Base-by-base conservation (phyloP, 495 filamentous ascomycete species). In the Podospora comata region DNA sequence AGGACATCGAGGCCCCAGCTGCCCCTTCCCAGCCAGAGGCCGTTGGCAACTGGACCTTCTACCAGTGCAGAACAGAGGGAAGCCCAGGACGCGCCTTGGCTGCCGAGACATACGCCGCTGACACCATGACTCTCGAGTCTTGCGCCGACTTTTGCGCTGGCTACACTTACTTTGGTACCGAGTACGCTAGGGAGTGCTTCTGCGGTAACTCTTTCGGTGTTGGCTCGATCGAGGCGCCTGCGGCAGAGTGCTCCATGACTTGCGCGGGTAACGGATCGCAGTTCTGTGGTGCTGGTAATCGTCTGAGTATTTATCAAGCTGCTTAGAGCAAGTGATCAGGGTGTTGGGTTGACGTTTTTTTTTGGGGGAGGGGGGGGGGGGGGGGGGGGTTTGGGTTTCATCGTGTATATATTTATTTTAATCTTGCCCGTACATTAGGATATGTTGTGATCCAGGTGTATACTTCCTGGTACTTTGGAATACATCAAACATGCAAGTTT, bases 221-320 rank as follows among this genome's bases (percentile, higher is more conserved):
- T 7, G 76, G 77, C 4, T 73, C 77, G 9, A 68, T 63, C 27
- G 60, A 67, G 64, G 71, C 68, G 0, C 13, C 69, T 19, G 65
- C 61, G 13, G 57, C 32, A 3, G 78, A 83, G n/a, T 83, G 81
- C 68, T 70, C 53, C 32, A 79, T 81, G 74, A 39, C 70, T 15
- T 83, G 81, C 61, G 74, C 70, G 15, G 82, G 81, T 7, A 73
- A 82, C 54, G 66, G 54, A 19, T 67, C 4, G 9, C 68, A 80
- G 73, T 73, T 72, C 26, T 84, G 82, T 48, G 82, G 82, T n/a
- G 78, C 71, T 2, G 77, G 77, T 2, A 77, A 79, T 56, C 53
- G 80, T 62, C 55, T 83, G 54, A 70, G 70, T 65, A 57, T 77
- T 11, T 77, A 77, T 26, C 59, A 27, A 7, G 28, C 28, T 39